Conservation (phyloP, 1,139 yeast genomes). For the Candida sanyaensis region DNA sequence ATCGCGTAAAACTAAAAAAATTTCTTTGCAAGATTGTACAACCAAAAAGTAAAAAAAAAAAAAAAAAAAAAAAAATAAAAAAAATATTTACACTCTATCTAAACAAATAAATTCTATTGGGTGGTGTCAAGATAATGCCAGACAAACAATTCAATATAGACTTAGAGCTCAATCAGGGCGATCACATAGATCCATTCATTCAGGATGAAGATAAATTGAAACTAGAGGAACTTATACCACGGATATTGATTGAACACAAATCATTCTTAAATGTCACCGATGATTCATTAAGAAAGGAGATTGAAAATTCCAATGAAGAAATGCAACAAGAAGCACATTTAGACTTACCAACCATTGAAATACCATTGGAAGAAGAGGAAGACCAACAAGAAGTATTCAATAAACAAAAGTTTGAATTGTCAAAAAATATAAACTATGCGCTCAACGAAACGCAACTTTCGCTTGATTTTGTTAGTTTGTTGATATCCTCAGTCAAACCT, state of each 20-base stretch:
- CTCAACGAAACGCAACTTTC: slow-evolving; percentile 87
- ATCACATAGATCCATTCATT: slow-evolving; percentile 37
- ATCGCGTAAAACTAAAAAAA: background rate
- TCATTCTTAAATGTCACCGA: slow-evolving; percentile 56
- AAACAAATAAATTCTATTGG: background rate
- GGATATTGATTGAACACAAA: slow-evolving; percentile 39
- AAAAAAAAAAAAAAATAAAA: background rate
- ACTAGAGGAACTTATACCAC: slow-evolving; percentile 44
- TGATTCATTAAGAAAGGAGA: slow-evolving; percentile 40
- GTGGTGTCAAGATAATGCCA: slow-evolving; percentile 2
- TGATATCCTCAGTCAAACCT: slow-evolving; percentile 81
- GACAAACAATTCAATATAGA: slow-evolving; percentile 24
- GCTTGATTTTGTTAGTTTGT: slow-evolving; percentile 80
- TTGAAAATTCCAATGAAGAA: slow-evolving; percentile 12
- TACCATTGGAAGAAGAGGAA: background rate
- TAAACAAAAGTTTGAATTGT: slow-evolving; percentile 56
- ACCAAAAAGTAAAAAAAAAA: background rate
- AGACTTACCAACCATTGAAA: slow-evolving; percentile 11
- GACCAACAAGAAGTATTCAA: slow-evolving; percentile 51
- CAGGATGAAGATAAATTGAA: slow-evolving; percentile 41
- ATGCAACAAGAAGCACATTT: background rate
- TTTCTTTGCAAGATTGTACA: background rate
- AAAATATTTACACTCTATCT: background rate
- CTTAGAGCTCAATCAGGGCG: slow-evolving; percentile 23
- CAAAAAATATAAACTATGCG: slow-evolving; percentile 63